These are phyloP conservation scores for Pseudonitzschia multistriata DNA, from an alignment of 108 stramenopile genomes.

Conservation along the genomic window DNA sequence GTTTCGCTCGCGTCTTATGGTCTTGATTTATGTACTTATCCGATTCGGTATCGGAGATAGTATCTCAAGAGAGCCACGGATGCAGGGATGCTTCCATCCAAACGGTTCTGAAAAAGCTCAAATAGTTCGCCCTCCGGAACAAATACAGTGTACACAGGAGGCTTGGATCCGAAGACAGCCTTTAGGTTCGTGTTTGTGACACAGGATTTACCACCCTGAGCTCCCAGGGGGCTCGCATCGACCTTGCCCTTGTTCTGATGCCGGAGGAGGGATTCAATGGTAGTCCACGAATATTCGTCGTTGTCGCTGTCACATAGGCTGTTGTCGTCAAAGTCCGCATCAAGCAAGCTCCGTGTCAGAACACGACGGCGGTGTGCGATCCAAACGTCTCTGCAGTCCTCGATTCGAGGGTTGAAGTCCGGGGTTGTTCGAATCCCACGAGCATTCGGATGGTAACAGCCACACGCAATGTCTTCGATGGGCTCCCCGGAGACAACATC, in stretches of 20 bases:
- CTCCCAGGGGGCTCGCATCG: conserved; percentile 53
- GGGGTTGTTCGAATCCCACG: conserved; percentile 51
- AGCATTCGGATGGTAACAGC: conserved; percentile 81
- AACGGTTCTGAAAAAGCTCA: conserved; percentile 23
- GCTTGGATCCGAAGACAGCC: conserved; percentile 58
- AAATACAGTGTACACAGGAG: conserved; percentile 47
- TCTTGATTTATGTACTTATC: too few species aligned
- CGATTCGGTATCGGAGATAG: conserved; percentile 10
- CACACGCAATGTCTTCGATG: conserved; percentile 65
- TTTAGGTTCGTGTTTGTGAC: conserved; percentile 62
- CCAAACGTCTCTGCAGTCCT: conserved; percentile 78
- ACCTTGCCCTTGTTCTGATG: conserved; percentile 17
- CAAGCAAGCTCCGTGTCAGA: neutral
- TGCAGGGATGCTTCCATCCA: conserved; percentile 23
- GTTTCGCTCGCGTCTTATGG: too few species aligned
- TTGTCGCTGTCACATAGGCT: neutral
- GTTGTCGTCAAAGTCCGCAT: conserved; percentile 15
- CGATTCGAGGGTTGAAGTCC: conserved; percentile 36
- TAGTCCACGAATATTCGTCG: conserved; percentile 1
- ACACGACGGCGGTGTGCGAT: conserved; percentile 64
- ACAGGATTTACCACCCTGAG: conserved; percentile 22
- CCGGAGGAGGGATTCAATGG: conserved; percentile 56
- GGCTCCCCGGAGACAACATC: conserved; percentile 51
- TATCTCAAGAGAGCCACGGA: conserved; percentile 20
- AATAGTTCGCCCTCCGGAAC: conserved; percentile 42